Base-by-base conservation (phyloP, 345 rosid species). In the Erucastrum elatum region DNA sequence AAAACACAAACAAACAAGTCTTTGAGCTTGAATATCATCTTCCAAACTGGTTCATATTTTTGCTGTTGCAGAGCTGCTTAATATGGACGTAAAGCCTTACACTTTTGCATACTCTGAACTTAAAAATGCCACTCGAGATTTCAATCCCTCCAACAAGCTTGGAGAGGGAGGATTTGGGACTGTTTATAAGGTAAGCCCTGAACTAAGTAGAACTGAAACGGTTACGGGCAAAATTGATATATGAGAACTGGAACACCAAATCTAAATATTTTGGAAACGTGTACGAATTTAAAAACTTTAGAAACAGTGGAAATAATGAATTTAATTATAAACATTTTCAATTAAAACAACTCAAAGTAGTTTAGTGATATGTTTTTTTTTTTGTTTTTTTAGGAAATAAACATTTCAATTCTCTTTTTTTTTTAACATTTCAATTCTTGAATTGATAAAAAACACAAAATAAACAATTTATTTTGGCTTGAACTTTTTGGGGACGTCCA, bases 121-220 rank as follows among this genome's bases (percentile, higher is more conserved):
- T 41, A 90, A 81, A 77, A 64, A 81, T 75, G 93, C 91, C 2
- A 88, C 93, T 13, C 81, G 85, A 44, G 91, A 86, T 73, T 88
- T 90, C 11, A 70, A 68, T 81, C 82, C 83, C 34, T 67, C 84
- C 21, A 83, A 89, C 78, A 90, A 90, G 75, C 90, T 89, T 61
- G 95, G 94, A 74, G 95, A 92, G 75, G 95, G 94, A 72, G 94
- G 97, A 16, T 92, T 88, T 66, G 93, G 97, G 76, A 81, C 90
- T 0, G 90, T 90, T 70, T 92, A 75, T 39, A 85, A 82, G 94
- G 96, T 84, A 73, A 16, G 44, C 27, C 55, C 9, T 17, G 21
- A 53, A 53, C 59, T 15, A 53, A 53, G 59, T 53, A 53, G 59
- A 25, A 53, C 59, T 53, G 16, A 13, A 46, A 46, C 55, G 16